Conservation (phyloP, 192 early-diverging fungal genomes). For the Linnemannia elongata region DNA sequence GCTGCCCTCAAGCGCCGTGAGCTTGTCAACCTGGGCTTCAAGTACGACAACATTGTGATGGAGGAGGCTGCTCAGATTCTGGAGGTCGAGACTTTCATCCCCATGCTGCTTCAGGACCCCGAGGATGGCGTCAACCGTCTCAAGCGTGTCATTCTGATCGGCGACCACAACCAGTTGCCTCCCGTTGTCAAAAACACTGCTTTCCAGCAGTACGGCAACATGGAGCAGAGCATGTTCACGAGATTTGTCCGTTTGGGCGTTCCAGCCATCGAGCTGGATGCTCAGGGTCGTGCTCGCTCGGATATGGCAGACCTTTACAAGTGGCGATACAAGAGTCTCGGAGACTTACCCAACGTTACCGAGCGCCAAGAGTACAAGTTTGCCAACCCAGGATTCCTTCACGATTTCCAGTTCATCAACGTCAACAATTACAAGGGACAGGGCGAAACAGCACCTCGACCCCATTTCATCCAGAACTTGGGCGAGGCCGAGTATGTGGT, state of each 20-base stretch:
- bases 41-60: slow-evolving; percentile 96
- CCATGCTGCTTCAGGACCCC: slow-evolving; percentile 86
- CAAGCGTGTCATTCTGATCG: slow-evolving; percentile 94
- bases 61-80: slow-evolving; percentile 97
- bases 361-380: slow-evolving; percentile 65
- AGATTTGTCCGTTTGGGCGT: slow-evolving; percentile 94
- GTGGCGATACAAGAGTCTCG: slow-evolving; percentile 85
- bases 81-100: slow-evolving; percentile 96
- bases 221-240: slow-evolving; percentile 97
- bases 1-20: slow-evolving; percentile 92
- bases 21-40: slow-evolving; percentile 90
- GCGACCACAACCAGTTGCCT: slow-evolving; percentile 97
- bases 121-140: slow-evolving; percentile 76
- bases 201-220: slow-evolving; percentile 87
- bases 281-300: slow-evolving; percentile 87
- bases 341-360: slow-evolving; percentile 71
- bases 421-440: slow-evolving; percentile 80
- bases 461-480: slow-evolving; percentile 95
- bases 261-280: slow-evolving; percentile 89
- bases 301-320: slow-evolving; percentile 87
- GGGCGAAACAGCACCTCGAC: slow-evolving; percentile 90
- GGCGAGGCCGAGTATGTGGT: slow-evolving; percentile 99
- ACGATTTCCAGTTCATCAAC: slow-evolving; percentile 93
- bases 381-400: slow-evolving; percentile 89
- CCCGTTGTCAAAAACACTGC: slow-evolving; percentile 94